These are phyloP conservation scores for Draba incana DNA, from an alignment of 345 rosid species.

Conservation along the genomic window DNA sequence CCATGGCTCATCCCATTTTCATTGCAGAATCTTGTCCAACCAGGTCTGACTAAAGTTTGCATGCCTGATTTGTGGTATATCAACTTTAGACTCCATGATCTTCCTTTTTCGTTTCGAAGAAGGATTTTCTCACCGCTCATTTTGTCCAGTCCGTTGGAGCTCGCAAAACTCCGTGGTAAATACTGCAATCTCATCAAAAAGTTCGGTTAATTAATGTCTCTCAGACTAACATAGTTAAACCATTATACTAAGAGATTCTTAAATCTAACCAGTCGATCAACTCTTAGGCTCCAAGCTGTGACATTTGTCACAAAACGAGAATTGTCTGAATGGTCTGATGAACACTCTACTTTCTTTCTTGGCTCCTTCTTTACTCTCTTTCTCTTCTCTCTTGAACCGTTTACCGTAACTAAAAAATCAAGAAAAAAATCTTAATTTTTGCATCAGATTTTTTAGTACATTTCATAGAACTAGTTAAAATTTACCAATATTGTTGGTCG, in stretches of 20 bases:
- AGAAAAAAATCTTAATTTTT: background rate
- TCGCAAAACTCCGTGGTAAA: conserved; percentile 23
- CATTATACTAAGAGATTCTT: background rate
- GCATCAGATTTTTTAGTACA: background rate
- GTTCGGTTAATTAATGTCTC: background rate
- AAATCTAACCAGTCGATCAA: conserved; percentile 32
- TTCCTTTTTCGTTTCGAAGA: conserved; percentile 18
- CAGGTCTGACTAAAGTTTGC: conserved; percentile 14
- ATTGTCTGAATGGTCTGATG: conserved; percentile 3
- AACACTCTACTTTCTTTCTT: background rate
- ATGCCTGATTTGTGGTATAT: background rate
- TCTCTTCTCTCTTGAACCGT: conserved; percentile 16
- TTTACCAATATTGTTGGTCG: conserved; percentile 21
- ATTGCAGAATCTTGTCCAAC: conserved; percentile 35
- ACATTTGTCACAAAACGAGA: conserved; percentile 26
- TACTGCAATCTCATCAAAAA: conserved; percentile 21
- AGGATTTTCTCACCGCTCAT: conserved; percentile 21
- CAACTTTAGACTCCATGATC: conserved; percentile 12
- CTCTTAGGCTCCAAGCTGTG: conserved; percentile 12
- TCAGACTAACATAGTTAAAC: background rate
- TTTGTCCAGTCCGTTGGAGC: conserved; percentile 27
- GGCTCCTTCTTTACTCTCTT: conserved; percentile 23
- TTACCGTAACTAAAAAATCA: conserved; percentile 2
- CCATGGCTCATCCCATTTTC: conserved; percentile 19
- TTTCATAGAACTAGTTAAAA: background rate